Evolutionary conservation across 179 eudicot species (phyloP), one percentile per base, ranked within the genome.

Genomic region (Actinidia chinensis): DNA sequence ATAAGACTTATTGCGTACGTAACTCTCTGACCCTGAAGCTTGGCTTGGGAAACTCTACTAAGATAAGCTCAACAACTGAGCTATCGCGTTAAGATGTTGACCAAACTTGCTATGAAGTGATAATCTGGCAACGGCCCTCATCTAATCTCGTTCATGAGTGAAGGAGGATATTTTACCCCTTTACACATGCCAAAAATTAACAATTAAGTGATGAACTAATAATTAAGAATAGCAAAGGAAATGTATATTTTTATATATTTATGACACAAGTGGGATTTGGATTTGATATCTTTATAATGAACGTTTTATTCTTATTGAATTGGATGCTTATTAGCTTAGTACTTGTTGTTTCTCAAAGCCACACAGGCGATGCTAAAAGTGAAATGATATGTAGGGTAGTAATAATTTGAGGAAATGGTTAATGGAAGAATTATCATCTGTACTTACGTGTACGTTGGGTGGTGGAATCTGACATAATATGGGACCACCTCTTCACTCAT

Each of bases 381-480:
- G 25, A 8, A 8, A 71, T 50, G 25, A 23, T 25, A 14, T 28
- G 18, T n/a, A 18, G 14, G 20, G 5, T 36, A 36, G 40, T 36
- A 36, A 36, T 36, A 36, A 36, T 36, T 36, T 36, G 40, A 3
- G 2, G 2, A 3, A 1, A 64, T 33, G 7, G 2, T 22, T 22
- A 40, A 33, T 8, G 8, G 71, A 76, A 36, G 48, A 72, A 61
- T 70, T 68, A 76, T 80, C 70, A 42, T 58, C 54, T 71, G 77
- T 71, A 69, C 80, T 76, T 15, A 46, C 73, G 80, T 54, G 80
- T 70, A 80, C 76, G 71, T 61, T 22, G 72, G 71, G 28, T 58
- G 15, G 75, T 71, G 80, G 69, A 58, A 72, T 28, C 11, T 64
- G 71, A 76, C 72, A 5, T 5, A 58, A n/a, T 9, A 25, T 25